These are phyloP conservation scores for Apiospora arundinis DNA, from an alignment of 2,329 filamentous ascomycete species.

Conservation along the genomic window DNA sequence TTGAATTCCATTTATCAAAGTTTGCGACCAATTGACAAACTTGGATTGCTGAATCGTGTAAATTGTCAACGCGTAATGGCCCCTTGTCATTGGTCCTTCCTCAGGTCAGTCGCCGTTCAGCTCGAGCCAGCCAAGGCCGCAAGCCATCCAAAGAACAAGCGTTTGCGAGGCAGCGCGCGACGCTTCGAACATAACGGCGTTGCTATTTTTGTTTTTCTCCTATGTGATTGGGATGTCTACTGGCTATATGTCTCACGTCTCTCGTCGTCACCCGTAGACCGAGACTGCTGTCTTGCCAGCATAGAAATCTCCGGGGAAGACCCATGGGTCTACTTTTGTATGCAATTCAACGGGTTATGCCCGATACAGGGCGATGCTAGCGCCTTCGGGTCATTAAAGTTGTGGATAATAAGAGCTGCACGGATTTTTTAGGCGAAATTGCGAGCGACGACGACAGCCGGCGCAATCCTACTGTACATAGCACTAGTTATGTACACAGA, in stretches of 20 bases:
- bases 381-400: background rate
- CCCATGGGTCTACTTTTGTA: background rate
- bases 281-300: background rate
- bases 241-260: background rate
- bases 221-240: background rate
- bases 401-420: conserved; percentile 6
- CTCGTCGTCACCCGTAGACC: background rate
- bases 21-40: background rate
- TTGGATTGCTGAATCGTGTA: conserved; percentile 1
- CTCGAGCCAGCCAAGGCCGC: background rate
- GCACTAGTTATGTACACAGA: background rate
- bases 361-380: conserved; percentile 11
- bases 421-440: conserved; percentile 5
- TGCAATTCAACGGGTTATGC: conserved; percentile 14
- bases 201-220: background rate
- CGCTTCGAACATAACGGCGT: background rate
- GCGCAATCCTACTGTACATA: background rate
- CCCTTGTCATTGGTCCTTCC: conserved; percentile 1
- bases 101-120: background rate
- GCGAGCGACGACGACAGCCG: conserved; percentile 2
- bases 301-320: conserved; percentile 9
- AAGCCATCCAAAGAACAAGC: conserved; percentile 6
- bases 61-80: background rate
- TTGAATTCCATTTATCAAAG: conserved; percentile 7
- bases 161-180: background rate